Evolutionary conservation across 2,329 filamentous ascomycete genomes (phyloP), one percentile per base, ranked within the genome.

Genomic region (Trichoderma endophyticum): DNA sequence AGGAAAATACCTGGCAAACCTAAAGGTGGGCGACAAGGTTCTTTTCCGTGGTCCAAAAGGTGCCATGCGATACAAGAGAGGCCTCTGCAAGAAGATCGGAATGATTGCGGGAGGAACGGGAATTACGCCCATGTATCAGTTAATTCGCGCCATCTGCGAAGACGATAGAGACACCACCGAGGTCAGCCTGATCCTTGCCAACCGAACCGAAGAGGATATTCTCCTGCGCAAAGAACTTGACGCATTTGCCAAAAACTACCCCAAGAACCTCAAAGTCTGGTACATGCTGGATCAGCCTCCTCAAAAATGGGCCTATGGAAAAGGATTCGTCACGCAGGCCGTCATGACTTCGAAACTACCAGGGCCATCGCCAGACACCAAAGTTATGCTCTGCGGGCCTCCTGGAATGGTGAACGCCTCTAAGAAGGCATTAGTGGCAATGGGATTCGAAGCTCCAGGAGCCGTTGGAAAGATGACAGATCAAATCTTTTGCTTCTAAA

Each of bases 111-210:
- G 32, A 80, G 80, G 80, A 7, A 81, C 80, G 0, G 80, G 80
- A 12, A 80, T 81, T 43, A 81, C 57, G 0, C 79, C 80, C 12
- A 80, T 81, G 78, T 81, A 77, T 69, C 89, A 91, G 76, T 79
- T 91, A 7, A 90, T 91, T 76, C 86, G 88, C 4, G 88, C 88
- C 57, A 89, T 91, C 71, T 89, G 88, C 75, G 88, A 90, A 76
- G 86, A 91, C 69, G 81, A 85, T n/a, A 80, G 79, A 7, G 90
- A 91, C 73, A 82, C 81, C 1, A 91, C 90, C 0, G 79, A 87
- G 73, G 78, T 91, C 56, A 86, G 82, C 59, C 80, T 91, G 5
- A 78, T 91, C 34, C 90, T 90, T 73, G 89, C 87, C 34, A 91
- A 90, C 78, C 82, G 85, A 1, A 83, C 82, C 0, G 88, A 90